A percentile compares a stretch with the other conserved stretches of the same genome.
Conservation (phyloP, 2,329 filamentous ascomycete species). For the Ceratocystiopsis brevicomis region DNA sequence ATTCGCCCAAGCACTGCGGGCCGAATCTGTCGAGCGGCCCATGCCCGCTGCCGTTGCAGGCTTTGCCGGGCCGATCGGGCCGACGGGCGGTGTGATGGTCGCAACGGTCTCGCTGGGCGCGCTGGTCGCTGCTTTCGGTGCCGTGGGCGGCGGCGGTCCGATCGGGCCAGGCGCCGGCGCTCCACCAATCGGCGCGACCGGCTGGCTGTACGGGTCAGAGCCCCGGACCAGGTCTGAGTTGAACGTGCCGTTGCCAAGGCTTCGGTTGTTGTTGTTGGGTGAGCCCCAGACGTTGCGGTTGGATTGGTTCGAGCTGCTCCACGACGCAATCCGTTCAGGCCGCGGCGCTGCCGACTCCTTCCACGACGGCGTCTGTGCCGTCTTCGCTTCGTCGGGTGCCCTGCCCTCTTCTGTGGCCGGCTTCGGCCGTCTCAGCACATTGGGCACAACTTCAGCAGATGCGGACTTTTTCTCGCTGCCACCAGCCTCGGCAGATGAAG, state of each 20-base stretch:
- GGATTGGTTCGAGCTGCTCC: slow-evolving; percentile 26
- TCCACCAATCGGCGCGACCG: slow-evolving; percentile 15
- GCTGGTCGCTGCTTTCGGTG: slow-evolving; percentile 3
- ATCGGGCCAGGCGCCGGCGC: slow-evolving; percentile 25
- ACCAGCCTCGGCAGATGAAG: no score
- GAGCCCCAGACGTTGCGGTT: slow-evolving; percentile 55
- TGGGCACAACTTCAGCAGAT: no score
- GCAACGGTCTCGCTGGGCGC: background rate
- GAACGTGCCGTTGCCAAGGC: slow-evolving; percentile 63
- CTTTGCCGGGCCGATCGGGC: slow-evolving; percentile 17
- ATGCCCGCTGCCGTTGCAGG: background rate
- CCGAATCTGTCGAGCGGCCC: background rate
- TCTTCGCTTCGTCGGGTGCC: no score
- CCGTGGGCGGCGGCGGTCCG: slow-evolving; percentile 20
- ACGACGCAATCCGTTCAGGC: slow-evolving; percentile 29
- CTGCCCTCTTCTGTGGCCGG: no score
- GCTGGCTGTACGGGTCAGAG: slow-evolving; percentile 19
- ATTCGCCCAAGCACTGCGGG: slow-evolving; percentile 18
- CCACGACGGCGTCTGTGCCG: slow-evolving; percentile 16
- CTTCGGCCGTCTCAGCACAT: no score
- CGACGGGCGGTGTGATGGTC: slow-evolving; percentile 15
- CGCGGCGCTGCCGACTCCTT: slow-evolving; percentile 18
- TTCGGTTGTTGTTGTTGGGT: slow-evolving; percentile 50
- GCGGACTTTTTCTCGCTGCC: no score
- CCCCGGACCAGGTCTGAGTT: slow-evolving; percentile 38